Evolutionary conservation across 2,329 filamentous ascomycete genomes (phyloP).

Genomic region (Myriosclerotinia curreyana): DNA sequence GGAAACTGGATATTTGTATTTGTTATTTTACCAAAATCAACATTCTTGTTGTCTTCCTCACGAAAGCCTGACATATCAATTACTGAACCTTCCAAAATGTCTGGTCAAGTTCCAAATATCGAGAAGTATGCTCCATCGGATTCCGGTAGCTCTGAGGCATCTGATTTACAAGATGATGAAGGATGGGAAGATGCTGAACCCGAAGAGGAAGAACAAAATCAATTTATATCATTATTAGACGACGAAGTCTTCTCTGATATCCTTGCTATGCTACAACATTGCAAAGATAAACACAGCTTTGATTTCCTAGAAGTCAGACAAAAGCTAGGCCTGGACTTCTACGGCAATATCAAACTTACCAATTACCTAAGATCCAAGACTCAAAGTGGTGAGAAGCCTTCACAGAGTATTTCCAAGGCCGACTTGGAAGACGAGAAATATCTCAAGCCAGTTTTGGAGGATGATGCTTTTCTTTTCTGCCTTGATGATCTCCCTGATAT

Average conservation of each 20-base stretch:
- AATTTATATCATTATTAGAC: slow-evolving; percentile 66
- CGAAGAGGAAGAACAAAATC: slow-evolving; percentile 57
- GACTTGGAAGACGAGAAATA: slow-evolving; percentile 75
- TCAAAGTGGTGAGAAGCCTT: slow-evolving; percentile 44
- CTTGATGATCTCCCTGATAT: slow-evolving; percentile 71
- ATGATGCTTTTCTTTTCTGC: slow-evolving; percentile 84
- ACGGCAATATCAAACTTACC: slow-evolving; percentile 70
- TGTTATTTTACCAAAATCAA: no score
- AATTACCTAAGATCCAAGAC: slow-evolving; percentile 59
- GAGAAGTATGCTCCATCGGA: slow-evolving; percentile 29
- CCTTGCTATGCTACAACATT: slow-evolving; percentile 63
- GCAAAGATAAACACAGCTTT: slow-evolving; percentile 63
- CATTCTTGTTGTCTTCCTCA: no score
- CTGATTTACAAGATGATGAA: slow-evolving; percentile 48
- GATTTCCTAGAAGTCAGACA: slow-evolving; percentile 62
- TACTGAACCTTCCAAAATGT: slow-evolving; percentile 25
- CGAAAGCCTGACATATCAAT: neutral
- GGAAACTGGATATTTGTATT: neutral
- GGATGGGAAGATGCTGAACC: slow-evolving; percentile 59
- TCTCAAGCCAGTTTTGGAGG: slow-evolving; percentile 79
- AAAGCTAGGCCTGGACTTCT: slow-evolving; percentile 63
- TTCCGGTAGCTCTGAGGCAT: slow-evolving; percentile 43
- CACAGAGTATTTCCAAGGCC: slow-evolving; percentile 52
- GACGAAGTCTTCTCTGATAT: slow-evolving; percentile 63
- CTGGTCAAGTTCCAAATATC: slow-evolving; percentile 23